These are phyloP conservation scores for Taiozyma sp. DNA, from an alignment of 1,139 yeast species.

Conservation along the genomic window DNA sequence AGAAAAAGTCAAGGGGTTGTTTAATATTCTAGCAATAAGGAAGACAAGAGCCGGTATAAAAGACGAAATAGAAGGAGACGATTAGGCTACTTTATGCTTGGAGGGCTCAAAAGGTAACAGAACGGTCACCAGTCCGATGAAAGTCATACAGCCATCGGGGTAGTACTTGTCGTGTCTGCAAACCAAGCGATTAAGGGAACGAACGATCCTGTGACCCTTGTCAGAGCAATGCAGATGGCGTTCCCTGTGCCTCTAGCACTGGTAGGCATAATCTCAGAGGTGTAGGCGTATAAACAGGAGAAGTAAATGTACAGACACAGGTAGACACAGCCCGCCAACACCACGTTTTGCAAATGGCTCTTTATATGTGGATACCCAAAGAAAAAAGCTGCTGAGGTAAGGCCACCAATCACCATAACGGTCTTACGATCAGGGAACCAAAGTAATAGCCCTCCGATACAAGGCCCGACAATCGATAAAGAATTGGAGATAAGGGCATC, in stretches of 20 bases:
- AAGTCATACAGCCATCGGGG: slow-evolving; percentile 45
- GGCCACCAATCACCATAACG: slow-evolving; percentile 47
- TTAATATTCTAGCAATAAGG: neutral
- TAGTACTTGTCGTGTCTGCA: slow-evolving; percentile 38
- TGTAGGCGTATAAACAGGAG: slow-evolving; percentile 44
- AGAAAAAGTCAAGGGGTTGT: neutral
- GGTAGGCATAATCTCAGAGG: slow-evolving; percentile 50
- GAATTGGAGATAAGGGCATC: slow-evolving; percentile 47
- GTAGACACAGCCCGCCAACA: slow-evolving; percentile 45
- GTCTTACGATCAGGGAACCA: slow-evolving; percentile 52
- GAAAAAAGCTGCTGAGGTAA: slow-evolving; percentile 46
- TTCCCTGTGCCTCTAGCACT: slow-evolving; percentile 48
- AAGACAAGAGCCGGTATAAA: neutral
- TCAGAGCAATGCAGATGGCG: slow-evolving; percentile 38
- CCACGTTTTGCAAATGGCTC: slow-evolving; percentile 45
- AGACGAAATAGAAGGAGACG: neutral
- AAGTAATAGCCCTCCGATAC: slow-evolving; percentile 37
- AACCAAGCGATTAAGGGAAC: slow-evolving; percentile 47
- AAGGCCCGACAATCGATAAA: slow-evolving; percentile 54
- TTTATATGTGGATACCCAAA: slow-evolving; percentile 53
- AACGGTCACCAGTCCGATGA: slow-evolving; percentile 31
- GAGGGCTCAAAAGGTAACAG: slow-evolving; percentile 44
- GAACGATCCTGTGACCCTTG: slow-evolving; percentile 39
- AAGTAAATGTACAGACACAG: slow-evolving; percentile 46
- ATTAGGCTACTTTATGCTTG: slow-evolving; percentile 19